These are phyloP conservation scores for Diaporthe caulivora DNA, from an alignment of 2,329 filamentous ascomycete species.

Conservation along the genomic window DNA sequence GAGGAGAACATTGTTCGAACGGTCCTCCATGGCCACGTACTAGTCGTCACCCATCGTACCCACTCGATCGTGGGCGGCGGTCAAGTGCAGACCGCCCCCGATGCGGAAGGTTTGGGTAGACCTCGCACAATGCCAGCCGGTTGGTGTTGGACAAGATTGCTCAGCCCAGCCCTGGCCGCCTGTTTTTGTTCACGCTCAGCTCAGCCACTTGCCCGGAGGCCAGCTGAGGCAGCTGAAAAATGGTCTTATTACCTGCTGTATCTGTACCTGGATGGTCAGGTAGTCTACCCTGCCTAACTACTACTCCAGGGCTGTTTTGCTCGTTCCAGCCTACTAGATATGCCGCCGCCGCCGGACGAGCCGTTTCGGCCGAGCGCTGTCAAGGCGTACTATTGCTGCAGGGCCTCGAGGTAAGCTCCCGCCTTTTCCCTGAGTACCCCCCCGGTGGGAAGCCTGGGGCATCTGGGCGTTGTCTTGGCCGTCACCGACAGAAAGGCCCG, in stretches of 20 bases:
- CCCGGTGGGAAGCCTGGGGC: background rate
- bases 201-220: slow-evolving; percentile 7
- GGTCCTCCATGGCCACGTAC: background rate
- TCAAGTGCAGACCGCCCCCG: slow-evolving; percentile 25
- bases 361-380: slow-evolving; percentile 23
- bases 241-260: slow-evolving; percentile 11
- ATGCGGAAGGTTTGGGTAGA: background rate
- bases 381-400: background rate
- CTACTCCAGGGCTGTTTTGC: too few relatives aligned
- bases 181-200: slow-evolving; percentile 14
- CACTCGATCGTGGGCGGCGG: slow-evolving; percentile 14
- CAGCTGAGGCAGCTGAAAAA: slow-evolving; percentile 17
- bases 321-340: background rate
- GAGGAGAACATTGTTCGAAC: background rate
- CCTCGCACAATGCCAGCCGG: background rate
- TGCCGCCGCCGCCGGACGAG: slow-evolving; percentile 17
- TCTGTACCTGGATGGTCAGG: background rate
- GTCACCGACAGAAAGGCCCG: background rate
- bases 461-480: background rate
- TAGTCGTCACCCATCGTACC: background rate
- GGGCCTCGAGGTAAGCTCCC: slow-evolving; percentile 13
- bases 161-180: slow-evolving; percentile 8
- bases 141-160: slow-evolving; percentile 2
- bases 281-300: background rate
- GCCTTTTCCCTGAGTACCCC: slow-evolving; percentile 11